Conservation (phyloP, 2,329 filamentous ascomycete genomes). For the Scytalidium sp. region DNA sequence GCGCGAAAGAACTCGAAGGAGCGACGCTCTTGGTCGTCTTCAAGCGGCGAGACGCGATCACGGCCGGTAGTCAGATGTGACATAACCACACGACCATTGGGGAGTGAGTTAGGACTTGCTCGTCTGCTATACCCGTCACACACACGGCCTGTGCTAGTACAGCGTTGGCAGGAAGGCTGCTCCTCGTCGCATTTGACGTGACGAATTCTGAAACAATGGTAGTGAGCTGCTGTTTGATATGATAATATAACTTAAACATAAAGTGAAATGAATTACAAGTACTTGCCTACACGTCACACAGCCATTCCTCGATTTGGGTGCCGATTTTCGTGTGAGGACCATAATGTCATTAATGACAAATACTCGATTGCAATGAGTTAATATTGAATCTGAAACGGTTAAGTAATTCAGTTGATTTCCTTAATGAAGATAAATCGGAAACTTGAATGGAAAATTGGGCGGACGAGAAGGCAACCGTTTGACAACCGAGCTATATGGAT, state of each 20-base stretch:
- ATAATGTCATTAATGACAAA: too few relatives aligned
- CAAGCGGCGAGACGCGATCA: conserved; percentile 8
- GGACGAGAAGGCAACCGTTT: too few relatives aligned
- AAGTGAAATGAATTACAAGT: not conserved
- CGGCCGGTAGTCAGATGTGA: conserved; percentile 1
- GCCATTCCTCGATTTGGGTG: conserved; percentile 11
- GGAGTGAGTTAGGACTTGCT: conserved; percentile 2
- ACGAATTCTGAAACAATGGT: conserved; percentile 3
- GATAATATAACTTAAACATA: not conserved
- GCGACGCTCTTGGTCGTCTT: conserved; percentile 7
- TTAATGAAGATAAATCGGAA: too few relatives aligned
- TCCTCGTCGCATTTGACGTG: conserved; percentile 12
- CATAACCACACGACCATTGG: conserved; percentile 8
- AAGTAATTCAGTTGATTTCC: too few relatives aligned
- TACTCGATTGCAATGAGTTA: too few relatives aligned
- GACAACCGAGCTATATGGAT: too few relatives aligned
- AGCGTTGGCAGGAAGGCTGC: conserved; percentile 3
- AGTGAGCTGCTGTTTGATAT: not conserved
- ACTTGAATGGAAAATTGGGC: too few relatives aligned
- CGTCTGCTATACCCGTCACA: not conserved
- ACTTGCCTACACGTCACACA: conserved; percentile 16
- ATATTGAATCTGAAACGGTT: too few relatives aligned
- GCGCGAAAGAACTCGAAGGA: conserved; percentile 14
- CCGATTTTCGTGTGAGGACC: conserved; percentile 3
- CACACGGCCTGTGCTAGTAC: conserved; percentile 1